Evolutionary conservation across 257 asterid species (phyloP).

Genomic region (Jacaranda mimosifolia): DNA sequence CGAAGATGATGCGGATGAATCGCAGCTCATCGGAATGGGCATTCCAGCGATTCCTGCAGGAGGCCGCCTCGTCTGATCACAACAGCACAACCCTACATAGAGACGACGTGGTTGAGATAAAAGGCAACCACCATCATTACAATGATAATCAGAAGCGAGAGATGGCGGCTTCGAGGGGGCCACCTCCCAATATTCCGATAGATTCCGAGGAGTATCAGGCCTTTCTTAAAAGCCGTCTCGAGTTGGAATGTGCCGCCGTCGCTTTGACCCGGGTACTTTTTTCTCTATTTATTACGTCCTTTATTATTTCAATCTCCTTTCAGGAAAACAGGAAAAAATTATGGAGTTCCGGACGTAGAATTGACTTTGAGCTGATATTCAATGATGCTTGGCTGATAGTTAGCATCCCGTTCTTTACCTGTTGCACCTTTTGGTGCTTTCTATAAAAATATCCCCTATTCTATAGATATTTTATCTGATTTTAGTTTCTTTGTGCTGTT

Average conservation of each 20-base stretch:
- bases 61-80: slow-evolving; percentile 60
- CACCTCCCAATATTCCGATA: slow-evolving; percentile 48
- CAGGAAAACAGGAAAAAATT: slow-evolving; percentile 7
- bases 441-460: not conserved
- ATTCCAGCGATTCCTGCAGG: slow-evolving; percentile 81
- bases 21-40: slow-evolving; percentile 96
- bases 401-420: slow-evolving; percentile 29
- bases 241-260: slow-evolving; percentile 93
- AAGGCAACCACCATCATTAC: slow-evolving; percentile 6
- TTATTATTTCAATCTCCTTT: slow-evolving; percentile 21
- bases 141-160: not conserved
- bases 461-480: not conserved
- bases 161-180: slow-evolving; percentile 13
- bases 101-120: slow-evolving; percentile 50
- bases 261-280: slow-evolving; percentile 77
- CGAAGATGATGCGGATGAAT: slow-evolving; percentile 62
- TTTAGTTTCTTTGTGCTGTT: not conserved
- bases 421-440: slow-evolving; percentile 28
- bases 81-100: slow-evolving; percentile 16
- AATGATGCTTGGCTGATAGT: not conserved
- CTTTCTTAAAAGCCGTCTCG: slow-evolving; percentile 76
- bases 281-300: not conserved
- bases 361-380: slow-evolving; percentile 8
- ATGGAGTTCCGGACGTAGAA: slow-evolving; percentile 8
- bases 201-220: slow-evolving; percentile 79